Evolutionary conservation across 805 yeast species (phyloP).

Genomic region (Kodamaea neixiangensis): DNA sequence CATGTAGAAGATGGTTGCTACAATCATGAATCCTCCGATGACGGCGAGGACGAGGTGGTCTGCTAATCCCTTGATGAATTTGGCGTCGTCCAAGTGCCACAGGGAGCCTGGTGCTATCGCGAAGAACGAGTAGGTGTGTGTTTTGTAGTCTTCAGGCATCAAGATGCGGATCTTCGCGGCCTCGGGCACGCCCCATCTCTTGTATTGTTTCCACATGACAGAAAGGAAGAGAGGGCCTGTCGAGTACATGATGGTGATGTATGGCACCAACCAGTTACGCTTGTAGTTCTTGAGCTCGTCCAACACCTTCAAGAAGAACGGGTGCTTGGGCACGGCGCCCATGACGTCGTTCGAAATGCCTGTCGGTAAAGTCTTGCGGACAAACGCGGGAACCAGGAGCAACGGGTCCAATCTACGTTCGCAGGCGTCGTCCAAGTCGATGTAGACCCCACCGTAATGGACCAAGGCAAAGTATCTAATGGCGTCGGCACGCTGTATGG

Average conservation of each 20-base stretch:
- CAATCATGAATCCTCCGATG: slow-evolving; percentile 65
- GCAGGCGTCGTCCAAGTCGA: slow-evolving; percentile 91
- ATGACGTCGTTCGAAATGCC: slow-evolving; percentile 92
- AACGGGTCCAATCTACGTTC: slow-evolving; percentile 76
- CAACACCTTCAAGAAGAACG: slow-evolving; percentile 73
- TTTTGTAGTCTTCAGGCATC: slow-evolving; percentile 72
- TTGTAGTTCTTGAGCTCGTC: slow-evolving; percentile 62
- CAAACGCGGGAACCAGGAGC: slow-evolving; percentile 79
- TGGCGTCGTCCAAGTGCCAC: slow-evolving; percentile 91
- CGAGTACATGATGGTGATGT: slow-evolving; percentile 87
- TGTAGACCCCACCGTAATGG: slow-evolving; percentile 87
- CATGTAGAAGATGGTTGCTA: slow-evolving; percentile 36
- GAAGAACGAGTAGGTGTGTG: slow-evolving; percentile 63
- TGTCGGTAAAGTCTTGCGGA: slow-evolving; percentile 83
- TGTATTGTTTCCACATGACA: slow-evolving; percentile 84
- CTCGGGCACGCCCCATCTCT: slow-evolving; percentile 73
- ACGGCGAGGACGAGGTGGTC: slow-evolving; percentile 74
- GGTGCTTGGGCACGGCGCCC: slow-evolving; percentile 87
- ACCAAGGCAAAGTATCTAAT: slow-evolving; percentile 81
- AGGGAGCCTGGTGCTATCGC: slow-evolving; percentile 80
- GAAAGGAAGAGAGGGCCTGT: slow-evolving; percentile 90
- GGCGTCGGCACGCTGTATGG: slow-evolving; percentile 89
- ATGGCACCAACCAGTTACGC: slow-evolving; percentile 79
- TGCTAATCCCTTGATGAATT: slow-evolving; percentile 70
- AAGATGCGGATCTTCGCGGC: slow-evolving; percentile 67